Evolutionary conservation across 2,329 filamentous ascomycete genomes (phyloP), one percentile per base, ranked within the genome.

Genomic region (Penicillium corylophilum): DNA sequence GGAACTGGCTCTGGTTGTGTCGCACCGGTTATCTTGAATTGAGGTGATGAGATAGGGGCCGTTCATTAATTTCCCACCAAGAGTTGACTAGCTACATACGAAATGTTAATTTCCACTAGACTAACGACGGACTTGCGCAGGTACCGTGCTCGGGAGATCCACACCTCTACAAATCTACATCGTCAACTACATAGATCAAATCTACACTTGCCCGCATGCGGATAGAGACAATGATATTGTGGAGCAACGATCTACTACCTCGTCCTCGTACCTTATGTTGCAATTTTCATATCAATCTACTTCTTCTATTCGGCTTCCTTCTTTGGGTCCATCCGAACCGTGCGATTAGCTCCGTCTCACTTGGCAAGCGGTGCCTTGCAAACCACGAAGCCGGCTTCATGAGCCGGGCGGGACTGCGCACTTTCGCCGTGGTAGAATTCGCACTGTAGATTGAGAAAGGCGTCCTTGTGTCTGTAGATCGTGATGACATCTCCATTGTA

Each of bases 401-500:
- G 55, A n/a, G 65, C 67, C 1, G 75, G 75, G n/a, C 76, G 69
- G 18, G 55, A 45, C 35, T 68, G 59, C 12, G 69, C 71, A 56
- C 76, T 77, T n/a, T 74, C 69, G 5, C 76, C 75, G 48, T 76
- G 71, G 26, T 72, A 75, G 46, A 79, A 77, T 38, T 78, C 76
- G 50, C 75, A 77, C 18, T 66, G 60, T 44, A 77, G 73, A 35
- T 71, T 71, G 26, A 79, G 57, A 50, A 68, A 77, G 46, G 71
- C 61, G 29, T 66, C 57, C 40, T 67, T 31, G 65, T 71, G 41
- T 39, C 83, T 77, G 79, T 85, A 95, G 6, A 95, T 82, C 2
- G 84, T 82, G 43, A 96, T 81, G 22, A 84, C 77, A 66, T 96
- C 93, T 1, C 89, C 90, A 29, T 88, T 83, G 66, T 90, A 83